Evolutionary conservation across 768 basidiomycete genomes (phyloP).

Genomic region (Zangia roseola): DNA sequence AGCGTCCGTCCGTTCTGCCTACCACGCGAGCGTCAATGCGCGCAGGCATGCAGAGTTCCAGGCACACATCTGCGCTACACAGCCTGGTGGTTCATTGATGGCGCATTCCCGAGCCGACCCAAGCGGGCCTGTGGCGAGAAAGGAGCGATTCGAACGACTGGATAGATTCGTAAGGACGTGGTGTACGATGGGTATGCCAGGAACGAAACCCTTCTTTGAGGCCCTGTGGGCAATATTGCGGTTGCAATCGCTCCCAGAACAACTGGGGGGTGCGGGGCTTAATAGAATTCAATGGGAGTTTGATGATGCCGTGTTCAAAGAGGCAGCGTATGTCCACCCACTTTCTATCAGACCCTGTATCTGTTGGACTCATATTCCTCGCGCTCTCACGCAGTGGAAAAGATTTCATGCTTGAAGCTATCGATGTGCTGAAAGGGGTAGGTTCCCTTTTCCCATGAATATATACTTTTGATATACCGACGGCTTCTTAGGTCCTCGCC

Average conservation of each 20-base stretch:
- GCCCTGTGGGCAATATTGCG: conserved; percentile 75
- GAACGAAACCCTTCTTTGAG: conserved; percentile 78
- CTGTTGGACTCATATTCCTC: conserved; percentile 12
- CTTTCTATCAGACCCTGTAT: conserved; percentile 6
- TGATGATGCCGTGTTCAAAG: conserved; percentile 92
- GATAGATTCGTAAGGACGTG: conserved; percentile 75
- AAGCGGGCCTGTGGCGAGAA: conserved; percentile 57
- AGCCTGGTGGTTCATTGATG: conserved; percentile 76
- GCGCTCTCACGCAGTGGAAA: conserved; percentile 62
- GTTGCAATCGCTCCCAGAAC: conserved; percentile 76
- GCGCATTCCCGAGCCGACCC: conserved; percentile 73
- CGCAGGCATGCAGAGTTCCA: conserved; percentile 81
- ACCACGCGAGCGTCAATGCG: conserved; percentile 76
- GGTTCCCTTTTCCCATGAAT: conserved; percentile 29
- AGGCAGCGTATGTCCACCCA: conserved; percentile 73
- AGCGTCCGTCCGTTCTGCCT: conserved; percentile 81
- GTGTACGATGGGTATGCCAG: conserved; percentile 86
- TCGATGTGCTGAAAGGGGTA: conserved; percentile 88
- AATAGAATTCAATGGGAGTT: conserved; percentile 83
- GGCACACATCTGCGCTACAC: conserved; percentile 76
- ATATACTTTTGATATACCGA: conserved; percentile 5
- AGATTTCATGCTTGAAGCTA: conserved; percentile 92
- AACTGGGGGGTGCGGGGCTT: conserved; percentile 76
- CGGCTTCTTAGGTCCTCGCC: conserved; percentile 49
- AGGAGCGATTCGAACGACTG: conserved; percentile 75